Percentiles rank a stretch among this genome's conserved stretches.
Conservation (phyloP, 2,329 filamentous ascomycete species). For the Botrytis aclada region DNA sequence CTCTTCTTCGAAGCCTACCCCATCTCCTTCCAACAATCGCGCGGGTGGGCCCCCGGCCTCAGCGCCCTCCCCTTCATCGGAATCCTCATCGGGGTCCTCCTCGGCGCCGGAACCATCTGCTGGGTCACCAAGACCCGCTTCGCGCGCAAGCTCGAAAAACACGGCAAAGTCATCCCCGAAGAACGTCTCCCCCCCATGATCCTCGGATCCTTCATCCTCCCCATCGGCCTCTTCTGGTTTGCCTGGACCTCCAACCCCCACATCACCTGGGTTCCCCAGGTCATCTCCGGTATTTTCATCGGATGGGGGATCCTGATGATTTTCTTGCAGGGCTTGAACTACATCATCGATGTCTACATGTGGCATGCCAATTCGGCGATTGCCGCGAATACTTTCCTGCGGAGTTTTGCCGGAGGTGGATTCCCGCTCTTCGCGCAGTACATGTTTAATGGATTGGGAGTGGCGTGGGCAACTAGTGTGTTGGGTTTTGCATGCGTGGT, state of each 20-base stretch:
- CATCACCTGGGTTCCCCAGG: slow-evolving; percentile 63
- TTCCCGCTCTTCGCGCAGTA: slow-evolving; percentile 62
- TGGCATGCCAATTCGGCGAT: slow-evolving; percentile 54
- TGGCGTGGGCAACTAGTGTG: slow-evolving; percentile 42
- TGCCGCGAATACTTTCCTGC: slow-evolving; percentile 56
- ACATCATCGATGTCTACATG: slow-evolving; percentile 55
- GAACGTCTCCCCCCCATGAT: slow-evolving; percentile 64
- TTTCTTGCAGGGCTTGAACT: slow-evolving; percentile 39
- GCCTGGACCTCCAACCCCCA: slow-evolving; percentile 58
- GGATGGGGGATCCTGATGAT: slow-evolving; percentile 62
- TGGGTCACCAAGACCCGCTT: slow-evolving; percentile 64
- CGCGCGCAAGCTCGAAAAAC: slow-evolving; percentile 63
- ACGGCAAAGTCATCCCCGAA: slow-evolving; percentile 63
- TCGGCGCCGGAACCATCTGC: slow-evolving; percentile 61
- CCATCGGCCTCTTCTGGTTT: slow-evolving; percentile 73
- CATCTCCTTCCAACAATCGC: slow-evolving; percentile 43
- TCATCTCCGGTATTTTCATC: slow-evolving; percentile 58
- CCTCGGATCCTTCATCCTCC: slow-evolving; percentile 56
- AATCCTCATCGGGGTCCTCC: slow-evolving; percentile 60
- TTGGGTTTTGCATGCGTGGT: slow-evolving; percentile 19
- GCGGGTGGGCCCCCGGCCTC: slow-evolving; percentile 42
- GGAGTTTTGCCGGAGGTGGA: slow-evolving; percentile 53
- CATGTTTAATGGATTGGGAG: slow-evolving; percentile 43
- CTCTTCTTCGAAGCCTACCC: slow-evolving; percentile 49
- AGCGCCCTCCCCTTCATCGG: slow-evolving; percentile 36